Evolutionary conservation across 495 filamentous ascomycete genomes (phyloP), one percentile per base, ranked within the genome.

Genomic region (Aspergillus panamensis): DNA sequence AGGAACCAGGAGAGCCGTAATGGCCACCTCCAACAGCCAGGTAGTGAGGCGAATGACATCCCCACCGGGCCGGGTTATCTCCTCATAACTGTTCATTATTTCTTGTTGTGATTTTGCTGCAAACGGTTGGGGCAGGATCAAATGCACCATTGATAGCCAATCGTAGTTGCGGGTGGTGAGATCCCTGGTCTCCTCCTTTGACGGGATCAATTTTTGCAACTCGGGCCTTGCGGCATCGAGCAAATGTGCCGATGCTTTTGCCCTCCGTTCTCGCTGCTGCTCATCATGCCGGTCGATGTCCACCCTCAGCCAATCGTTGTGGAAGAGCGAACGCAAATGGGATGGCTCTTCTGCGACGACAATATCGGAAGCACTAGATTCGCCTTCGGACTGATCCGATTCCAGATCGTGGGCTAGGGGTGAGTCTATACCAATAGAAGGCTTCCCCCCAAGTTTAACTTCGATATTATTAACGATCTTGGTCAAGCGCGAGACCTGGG

Each of bases 231-330:
- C 59, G 5, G 42, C 25, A 3, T 57, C 48, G 3, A 52, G 40
- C 10, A 68, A 45, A 31, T 59, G 57, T 2, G 48, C 42, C 6
- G 59, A 60, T 12, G 19, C 55, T 32, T 57, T 62, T 8, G 25
- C 20, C 35, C 47, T 49, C 1, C 61, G 52, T 12, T 63, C 52
- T 25, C 51, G 52, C 1, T 37, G 35, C 3, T 59, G 58, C 1
- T 44, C 42, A 43, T 57, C 37, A 8, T 56, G 32, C 2, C 47
- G 39, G 3, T 44, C 33, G 5, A 53, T 53, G 12, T 66, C 62
- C 12, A 59, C 57, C 9, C 59, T 64, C 7, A 70, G 58, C 62
- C 62, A 68, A n/a, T 66, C 63, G 50, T 70, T 70, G n/a, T 70
- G 56, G 48, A 70, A 70, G 3, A 69, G 58, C 19, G 62, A 58